Evolutionary conservation across 2,329 filamentous ascomycete species (phyloP), one percentile per base, ranked within the genome.

Genomic region (Xylaria hypoxylon): DNA sequence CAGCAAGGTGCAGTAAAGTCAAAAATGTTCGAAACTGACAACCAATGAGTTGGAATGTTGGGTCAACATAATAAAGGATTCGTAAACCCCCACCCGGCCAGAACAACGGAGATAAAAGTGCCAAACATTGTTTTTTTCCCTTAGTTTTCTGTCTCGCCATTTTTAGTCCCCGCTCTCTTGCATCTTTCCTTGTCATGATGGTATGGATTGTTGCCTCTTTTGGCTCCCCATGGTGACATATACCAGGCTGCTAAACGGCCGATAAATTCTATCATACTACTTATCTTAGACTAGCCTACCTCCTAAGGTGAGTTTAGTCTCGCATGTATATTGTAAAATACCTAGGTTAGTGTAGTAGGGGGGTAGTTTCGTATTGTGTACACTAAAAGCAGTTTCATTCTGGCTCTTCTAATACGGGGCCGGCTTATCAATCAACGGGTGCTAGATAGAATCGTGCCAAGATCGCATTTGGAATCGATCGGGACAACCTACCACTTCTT

Each of bases 361-460:
- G 35, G 35, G 10, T 11, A 11, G 35, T 38, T 38, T 38, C 2
- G 35, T 15, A 38, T 38, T 38, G 13, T 13, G 35, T n/a, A n/a
- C n/a, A n/a, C n/a, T 38, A 17, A 28, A 28, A 48, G 22, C 13
- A 45, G 28, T 40, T 40, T 52, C 31, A 10, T 24, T 35, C 51
- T 28, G 38, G 19, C 19, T 17, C 8, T 38, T 45, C 17, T 48
- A 11, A 19, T 15, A 35, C n/a, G 8, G 15, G 45, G 35, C 17
- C 38, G 17, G 56, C 60, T 68, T 68, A 68, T 64, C 51, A 68
- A 68, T 64, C 67, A 66, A 53, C 63, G 59, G 59, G 38, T 47
- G 33, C 63, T 57, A 53, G 38, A 48, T 57, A 53, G 38, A 48
- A n/a, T 19, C 45, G 24, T 26, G 63, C 64, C 57, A 57, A 63